A percentile compares a stretch with the other conserved stretches of the same genome.
These are phyloP conservation scores for Aquanectria penicillioides DNA, from an alignment of 2,329 filamentous ascomycete species.

Conservation along the genomic window DNA sequence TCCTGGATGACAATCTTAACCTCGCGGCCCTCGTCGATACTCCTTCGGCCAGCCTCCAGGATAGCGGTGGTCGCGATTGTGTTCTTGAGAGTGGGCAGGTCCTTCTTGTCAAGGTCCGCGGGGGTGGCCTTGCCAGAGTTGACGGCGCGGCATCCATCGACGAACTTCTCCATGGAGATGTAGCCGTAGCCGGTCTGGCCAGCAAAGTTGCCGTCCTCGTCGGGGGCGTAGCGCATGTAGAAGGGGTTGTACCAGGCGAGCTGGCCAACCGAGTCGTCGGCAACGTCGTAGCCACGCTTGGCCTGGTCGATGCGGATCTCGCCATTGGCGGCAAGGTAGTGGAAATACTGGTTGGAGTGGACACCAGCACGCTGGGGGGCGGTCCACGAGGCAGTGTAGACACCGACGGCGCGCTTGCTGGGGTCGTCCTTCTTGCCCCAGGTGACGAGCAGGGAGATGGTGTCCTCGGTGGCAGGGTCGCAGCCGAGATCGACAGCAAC, in stretches of 20 bases:
- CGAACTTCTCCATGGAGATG: constrained; percentile 94
- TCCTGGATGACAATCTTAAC: constrained; percentile 77
- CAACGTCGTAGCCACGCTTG: constrained; percentile 93
- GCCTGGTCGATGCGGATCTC: constrained; percentile 93
- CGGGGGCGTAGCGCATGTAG: constrained; percentile 94
- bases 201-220: constrained; percentile 93
- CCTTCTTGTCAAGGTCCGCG: constrained; percentile 80
- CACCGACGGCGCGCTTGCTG: constrained; percentile 80
- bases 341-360: constrained; percentile 98
- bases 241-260: constrained; percentile 93
- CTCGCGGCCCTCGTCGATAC: constrained; percentile 83
- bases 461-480: constrained; percentile 85
- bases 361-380: constrained; percentile 92
- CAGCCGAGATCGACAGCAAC: constrained; percentile 84
- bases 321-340: constrained; percentile 86
- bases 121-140: constrained; percentile 79
- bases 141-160: constrained; percentile 83
- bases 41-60: constrained; percentile 84
- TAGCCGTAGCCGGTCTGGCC: constrained; percentile 95
- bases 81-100: constrained; percentile 86
- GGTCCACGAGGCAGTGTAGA: constrained; percentile 96
- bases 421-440: constrained; percentile 81
- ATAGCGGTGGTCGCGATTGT: constrained; percentile 94
- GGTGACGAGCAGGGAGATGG: constrained; percentile 88
- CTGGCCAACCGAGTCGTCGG: constrained; percentile 77